Evolutionary conservation across 352 stramenopile species (phyloP).

Genomic region (Phytophthora fragariae): DNA sequence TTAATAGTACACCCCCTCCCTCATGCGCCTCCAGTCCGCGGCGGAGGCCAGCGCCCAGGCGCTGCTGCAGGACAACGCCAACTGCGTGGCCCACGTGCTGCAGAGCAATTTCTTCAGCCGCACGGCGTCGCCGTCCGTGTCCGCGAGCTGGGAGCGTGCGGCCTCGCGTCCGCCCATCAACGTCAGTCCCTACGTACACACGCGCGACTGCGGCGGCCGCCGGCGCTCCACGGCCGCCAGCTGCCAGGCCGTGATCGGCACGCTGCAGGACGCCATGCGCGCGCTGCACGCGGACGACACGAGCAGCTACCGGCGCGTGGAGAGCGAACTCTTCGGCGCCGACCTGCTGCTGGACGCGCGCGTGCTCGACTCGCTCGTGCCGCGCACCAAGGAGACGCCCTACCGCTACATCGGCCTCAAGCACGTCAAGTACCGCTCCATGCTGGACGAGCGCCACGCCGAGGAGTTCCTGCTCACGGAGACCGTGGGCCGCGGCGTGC

Average conservation of each 20-base stretch:
- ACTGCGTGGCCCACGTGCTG: conserved; percentile 42
- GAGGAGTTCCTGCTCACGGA: conserved; percentile 78
- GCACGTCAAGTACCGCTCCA: conserved; percentile 76
- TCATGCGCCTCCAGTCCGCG: conserved; percentile 40
- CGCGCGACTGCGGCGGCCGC: conserved; percentile 46
- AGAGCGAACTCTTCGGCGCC: conserved; percentile 63
- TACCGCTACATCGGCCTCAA: conserved; percentile 84
- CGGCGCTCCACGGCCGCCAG: conserved; percentile 60
- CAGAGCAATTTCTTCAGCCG: conserved; percentile 49
- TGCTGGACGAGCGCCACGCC: conserved; percentile 59
- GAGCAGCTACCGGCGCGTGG: conserved; percentile 57
- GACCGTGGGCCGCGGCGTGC: conserved; percentile 54
- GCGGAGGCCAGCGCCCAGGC: conserved; percentile 32
- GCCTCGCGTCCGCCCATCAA: conserved; percentile 48
- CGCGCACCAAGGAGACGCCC: conserved; percentile 68
- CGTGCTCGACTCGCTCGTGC: conserved; percentile 74
- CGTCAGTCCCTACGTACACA: conserved; percentile 59
- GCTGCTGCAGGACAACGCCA: conserved; percentile 46
- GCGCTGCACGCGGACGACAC: conserved; percentile 64
- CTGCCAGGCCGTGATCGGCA: conserved; percentile 65
- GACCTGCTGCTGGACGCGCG: conserved; percentile 71
- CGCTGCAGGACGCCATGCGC: conserved; percentile 65
- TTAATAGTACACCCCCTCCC: too few species aligned
- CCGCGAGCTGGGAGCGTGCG: conserved; percentile 45
- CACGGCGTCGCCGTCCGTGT: conserved; percentile 40